Percentiles rank a stretch among this genome's conserved stretches.
phyloP scores from a whole-genome alignment of 1,139 yeast species.

The Lodderomyces orthopsilosis region DNA sequence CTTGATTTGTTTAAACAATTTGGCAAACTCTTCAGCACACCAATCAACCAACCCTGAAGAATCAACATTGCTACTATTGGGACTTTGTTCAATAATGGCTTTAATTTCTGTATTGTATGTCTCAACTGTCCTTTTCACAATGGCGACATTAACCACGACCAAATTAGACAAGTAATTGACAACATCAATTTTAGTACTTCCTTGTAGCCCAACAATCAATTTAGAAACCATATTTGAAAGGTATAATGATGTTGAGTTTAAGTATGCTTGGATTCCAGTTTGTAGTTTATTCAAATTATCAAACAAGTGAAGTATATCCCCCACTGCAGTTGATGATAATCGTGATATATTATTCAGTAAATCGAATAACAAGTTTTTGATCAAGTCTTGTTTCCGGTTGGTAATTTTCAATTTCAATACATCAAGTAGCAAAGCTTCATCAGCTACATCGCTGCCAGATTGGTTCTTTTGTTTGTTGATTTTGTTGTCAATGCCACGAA shows the following conservation, averaged over 20 bases:
- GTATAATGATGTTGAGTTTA: conserved; percentile 36
- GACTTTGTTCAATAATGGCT: conserved; percentile 26
- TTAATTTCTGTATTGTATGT: conserved; percentile 34
- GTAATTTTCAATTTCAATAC: conserved; percentile 41
- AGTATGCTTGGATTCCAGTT: conserved; percentile 36
- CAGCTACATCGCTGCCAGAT: conserved; percentile 19
- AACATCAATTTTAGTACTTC: conserved; percentile 45
- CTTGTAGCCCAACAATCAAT: conserved; percentile 42
- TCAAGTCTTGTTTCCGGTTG: conserved; percentile 36
- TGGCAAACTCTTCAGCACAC: conserved; percentile 67
- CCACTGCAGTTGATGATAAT: conserved; percentile 32
- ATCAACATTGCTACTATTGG: conserved; percentile 24
- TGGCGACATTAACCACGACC: conserved; percentile 40
- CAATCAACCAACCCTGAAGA: conserved; percentile 53
- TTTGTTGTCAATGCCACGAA: conserved; percentile 23
- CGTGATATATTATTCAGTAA: conserved; percentile 35
- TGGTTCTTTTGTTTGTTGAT: conserved; percentile 9
- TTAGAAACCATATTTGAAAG: conserved; percentile 34
- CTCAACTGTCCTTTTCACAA: conserved; percentile 35
- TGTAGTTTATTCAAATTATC: conserved; percentile 38
- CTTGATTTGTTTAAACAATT: conserved; percentile 57
- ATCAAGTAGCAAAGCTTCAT: conserved; percentile 39
- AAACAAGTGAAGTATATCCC: conserved; percentile 34
- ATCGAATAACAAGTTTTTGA: conserved; percentile 38
- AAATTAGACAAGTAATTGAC: conserved; percentile 45